Evolutionary conservation across 495 filamentous ascomycete genomes (phyloP).

Genomic region (Penicilliopsis zonata): DNA sequence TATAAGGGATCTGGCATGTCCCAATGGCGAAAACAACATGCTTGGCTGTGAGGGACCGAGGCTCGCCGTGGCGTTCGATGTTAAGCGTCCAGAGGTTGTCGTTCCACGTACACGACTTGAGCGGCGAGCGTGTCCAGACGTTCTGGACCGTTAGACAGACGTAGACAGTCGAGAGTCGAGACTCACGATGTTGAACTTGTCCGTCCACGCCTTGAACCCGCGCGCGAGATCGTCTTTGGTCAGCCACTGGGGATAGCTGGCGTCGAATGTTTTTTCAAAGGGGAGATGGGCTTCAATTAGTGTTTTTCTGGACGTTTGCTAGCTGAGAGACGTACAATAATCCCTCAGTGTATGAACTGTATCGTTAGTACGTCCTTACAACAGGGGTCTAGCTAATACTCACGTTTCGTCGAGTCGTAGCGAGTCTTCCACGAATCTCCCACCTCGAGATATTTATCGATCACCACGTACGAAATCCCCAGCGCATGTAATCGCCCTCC

Average conservation of each 20-base stretch:
- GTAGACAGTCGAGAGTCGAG: background rate
- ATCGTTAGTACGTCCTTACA: too few species aligned
- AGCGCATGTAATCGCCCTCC: constrained; percentile 20
- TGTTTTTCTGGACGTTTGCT: too few species aligned
- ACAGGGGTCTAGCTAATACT: too few species aligned
- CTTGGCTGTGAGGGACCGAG: constrained; percentile 2
- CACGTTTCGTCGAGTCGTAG: constrained; percentile 13
- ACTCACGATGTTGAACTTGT: constrained; percentile 16
- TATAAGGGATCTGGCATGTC: constrained; percentile 7
- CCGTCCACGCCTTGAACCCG: constrained; percentile 13
- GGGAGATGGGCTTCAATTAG: constrained; percentile 20
- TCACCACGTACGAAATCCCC: constrained; percentile 11
- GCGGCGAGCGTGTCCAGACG: constrained; percentile 5
- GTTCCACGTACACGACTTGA: constrained; percentile 11
- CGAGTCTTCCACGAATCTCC: constrained; percentile 18
- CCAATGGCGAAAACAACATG: constrained; percentile 15
- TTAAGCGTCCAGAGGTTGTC: too few species aligned
- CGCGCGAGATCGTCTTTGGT: constrained; percentile 17
- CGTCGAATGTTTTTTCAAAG: constrained; percentile 20
- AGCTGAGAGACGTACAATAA: too few species aligned
- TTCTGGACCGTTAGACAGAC: constrained; percentile 4
- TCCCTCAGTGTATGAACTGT: too few species aligned
- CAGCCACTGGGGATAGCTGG: constrained; percentile 14
- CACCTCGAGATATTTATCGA: constrained; percentile 14
- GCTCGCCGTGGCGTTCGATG: too few species aligned